Evolutionary conservation across 768 basidiomycete genomes (phyloP), one percentile per base, ranked within the genome.

Genomic region (Agaricus sinodeliciosus): DNA sequence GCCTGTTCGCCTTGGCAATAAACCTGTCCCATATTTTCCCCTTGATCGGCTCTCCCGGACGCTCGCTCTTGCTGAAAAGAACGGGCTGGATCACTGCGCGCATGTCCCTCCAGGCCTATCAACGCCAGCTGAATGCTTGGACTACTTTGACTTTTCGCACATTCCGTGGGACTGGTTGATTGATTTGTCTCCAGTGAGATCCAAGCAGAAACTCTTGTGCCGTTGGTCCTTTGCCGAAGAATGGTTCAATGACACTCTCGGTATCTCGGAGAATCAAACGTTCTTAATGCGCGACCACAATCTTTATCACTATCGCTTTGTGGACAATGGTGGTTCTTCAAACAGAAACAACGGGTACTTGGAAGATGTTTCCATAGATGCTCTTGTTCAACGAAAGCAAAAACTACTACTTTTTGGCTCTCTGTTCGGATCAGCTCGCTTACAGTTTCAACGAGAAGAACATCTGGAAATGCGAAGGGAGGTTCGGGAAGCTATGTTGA

Each of bases 101-200:
- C 58, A 55, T 19, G 48, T 76, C 31, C 64, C 71, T 1, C 25
- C 57, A 6, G 58, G 68, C 48, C 43, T 76, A 43, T 56, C 70
- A 6, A 57, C 62, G 3, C 76, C 80, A 2, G 63, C 72, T 31
- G 83, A 88, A 64, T 91, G 89, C 59, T 62, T 71, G 31, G 76
- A 78, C 39, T 85, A 81, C 58, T 75, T 69, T 58, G 69, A 81
- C 26, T 83, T 79, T 57, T 85, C 88, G 4, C 66, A 74, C 48
- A 63, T 90, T 12, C 73, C 85, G 7, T 91, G 90, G 85, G 73
- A 76, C 28, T 85, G 79, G 76, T 69, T 92, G 18, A 73, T 90
- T 49, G 72, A 89, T 61, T 60, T 89, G 0, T 62, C 70, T 0
- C 55, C 57, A 5, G 56, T 80, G 43, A 61, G 63, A 35, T 46